These are phyloP conservation scores for Neurospora sp. DNA, from an alignment of 2,329 filamentous ascomycete genomes.

Conservation along the genomic window DNA sequence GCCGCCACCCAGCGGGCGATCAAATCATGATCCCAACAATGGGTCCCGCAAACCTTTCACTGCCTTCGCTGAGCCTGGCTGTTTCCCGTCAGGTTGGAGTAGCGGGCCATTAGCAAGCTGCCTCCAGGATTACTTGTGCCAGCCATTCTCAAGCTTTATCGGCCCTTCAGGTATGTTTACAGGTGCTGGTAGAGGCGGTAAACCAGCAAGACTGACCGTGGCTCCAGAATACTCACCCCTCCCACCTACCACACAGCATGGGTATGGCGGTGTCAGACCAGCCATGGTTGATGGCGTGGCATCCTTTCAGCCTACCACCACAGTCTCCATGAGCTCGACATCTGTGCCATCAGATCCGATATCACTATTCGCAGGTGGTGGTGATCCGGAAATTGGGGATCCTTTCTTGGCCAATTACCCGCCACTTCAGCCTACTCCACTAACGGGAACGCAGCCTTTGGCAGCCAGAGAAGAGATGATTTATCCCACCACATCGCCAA, in stretches of 20 bases:
- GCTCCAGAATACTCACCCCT: constrained; percentile 14
- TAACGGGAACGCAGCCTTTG: constrained; percentile 15
- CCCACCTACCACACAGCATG: constrained; percentile 22
- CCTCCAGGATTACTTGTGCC: constrained; percentile 26
- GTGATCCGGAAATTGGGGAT: constrained; percentile 19
- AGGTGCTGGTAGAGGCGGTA: background rate
- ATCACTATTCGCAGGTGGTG: constrained; percentile 21
- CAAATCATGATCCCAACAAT: constrained; percentile 11
- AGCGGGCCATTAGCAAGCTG: constrained; percentile 24
- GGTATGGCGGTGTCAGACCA: constrained; percentile 8
- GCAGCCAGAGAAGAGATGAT: constrained; percentile 30
- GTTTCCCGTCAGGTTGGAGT: constrained; percentile 16
- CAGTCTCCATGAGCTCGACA: constrained; percentile 13
- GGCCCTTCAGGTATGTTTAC: constrained; percentile 23
- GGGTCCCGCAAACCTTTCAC: constrained; percentile 9
- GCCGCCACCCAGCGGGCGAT: constrained; percentile 13
- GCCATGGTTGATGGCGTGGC: constrained; percentile 17
- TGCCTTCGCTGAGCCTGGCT: constrained; percentile 6
- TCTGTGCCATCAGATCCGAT: constrained; percentile 19
- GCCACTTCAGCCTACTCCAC: constrained; percentile 25
- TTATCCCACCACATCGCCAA: constrained; percentile 24
- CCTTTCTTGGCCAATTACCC: constrained; percentile 27
- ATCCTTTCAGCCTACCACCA: constrained; percentile 13
- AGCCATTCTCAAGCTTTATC: constrained; percentile 25
- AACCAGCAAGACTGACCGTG: constrained; percentile 5